Conservation (phyloP, 371 early-diverging fungal genomes). For the Mortierella sp. region DNA sequence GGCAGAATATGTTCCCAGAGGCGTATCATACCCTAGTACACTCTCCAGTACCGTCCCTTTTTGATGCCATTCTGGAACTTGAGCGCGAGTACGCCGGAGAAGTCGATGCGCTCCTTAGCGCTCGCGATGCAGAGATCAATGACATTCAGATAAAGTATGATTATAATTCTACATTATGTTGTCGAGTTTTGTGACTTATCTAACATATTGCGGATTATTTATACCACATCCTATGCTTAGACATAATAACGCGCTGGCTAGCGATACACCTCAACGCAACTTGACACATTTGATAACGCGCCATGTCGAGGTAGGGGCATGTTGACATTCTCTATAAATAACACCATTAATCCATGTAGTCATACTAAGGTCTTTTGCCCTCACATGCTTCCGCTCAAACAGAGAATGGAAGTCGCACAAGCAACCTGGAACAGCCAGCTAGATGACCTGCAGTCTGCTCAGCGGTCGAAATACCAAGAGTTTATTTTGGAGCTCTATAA, state of each 20-base stretch:
- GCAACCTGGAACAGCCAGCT: slow-evolving; percentile 75
- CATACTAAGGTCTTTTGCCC: neutral
- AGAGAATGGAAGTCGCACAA: slow-evolving; percentile 71
- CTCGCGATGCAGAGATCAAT: slow-evolving; percentile 61
- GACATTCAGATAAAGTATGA: slow-evolving; percentile 39
- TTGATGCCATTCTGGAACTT: slow-evolving; percentile 76
- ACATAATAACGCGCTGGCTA: slow-evolving; percentile 38
- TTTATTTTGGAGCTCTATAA: slow-evolving; percentile 77
- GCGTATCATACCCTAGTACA: slow-evolving; percentile 79
- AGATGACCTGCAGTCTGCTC: slow-evolving; percentile 67
- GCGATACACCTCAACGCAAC: slow-evolving; percentile 40
- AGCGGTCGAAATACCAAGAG: slow-evolving; percentile 75
- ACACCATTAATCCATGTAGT: neutral
- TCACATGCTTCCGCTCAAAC: neutral
- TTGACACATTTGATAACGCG: slow-evolving; percentile 63
- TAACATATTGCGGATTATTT: neutral
- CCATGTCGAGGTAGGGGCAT: slow-evolving; percentile 64
- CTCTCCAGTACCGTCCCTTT: slow-evolving; percentile 69
- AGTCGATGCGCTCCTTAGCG: slow-evolving; percentile 64
- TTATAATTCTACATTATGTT: neutral
- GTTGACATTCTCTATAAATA: neutral
- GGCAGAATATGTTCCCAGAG: slow-evolving; percentile 76
- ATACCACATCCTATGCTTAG: slow-evolving; percentile 1
- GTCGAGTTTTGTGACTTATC: neutral
- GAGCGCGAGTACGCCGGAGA: slow-evolving; percentile 74